A percentile compares a stretch with the other conserved stretches of the same genome.
phyloP scores from a whole-genome alignment of 345 rosid genomes.

The Linum lewisii region DNA sequence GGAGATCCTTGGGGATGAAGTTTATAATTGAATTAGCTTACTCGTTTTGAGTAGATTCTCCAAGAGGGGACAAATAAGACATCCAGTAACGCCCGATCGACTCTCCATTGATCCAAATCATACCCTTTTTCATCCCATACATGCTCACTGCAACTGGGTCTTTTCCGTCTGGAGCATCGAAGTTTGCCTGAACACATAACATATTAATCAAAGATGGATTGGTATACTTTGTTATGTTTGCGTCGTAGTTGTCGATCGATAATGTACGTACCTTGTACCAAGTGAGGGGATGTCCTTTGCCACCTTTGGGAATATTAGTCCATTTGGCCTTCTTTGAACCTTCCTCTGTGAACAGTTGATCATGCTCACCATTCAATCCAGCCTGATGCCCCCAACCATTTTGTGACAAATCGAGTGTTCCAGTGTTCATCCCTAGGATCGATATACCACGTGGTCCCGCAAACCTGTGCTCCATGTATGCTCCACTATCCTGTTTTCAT shows the following conservation, averaged over 20 bases:
- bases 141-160: constrained; percentile 46
- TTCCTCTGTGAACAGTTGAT: constrained; percentile 29
- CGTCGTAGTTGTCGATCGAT: too few species aligned
- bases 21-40: constrained; percentile 12
- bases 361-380: constrained; percentile 56
- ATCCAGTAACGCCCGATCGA: constrained; percentile 82
- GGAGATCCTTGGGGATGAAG: too few species aligned
- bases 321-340: constrained; percentile 44
- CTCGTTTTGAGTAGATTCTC: constrained; percentile 58
- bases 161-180: constrained; percentile 63
- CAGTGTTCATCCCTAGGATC: constrained; percentile 66
- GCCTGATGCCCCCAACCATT: constrained; percentile 75
- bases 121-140: constrained; percentile 65
- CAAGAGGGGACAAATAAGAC: constrained; percentile 58
- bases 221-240: too few species aligned
- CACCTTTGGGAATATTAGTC: constrained; percentile 23
- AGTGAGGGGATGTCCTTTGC: constrained; percentile 33
- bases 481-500: constrained; percentile 64
- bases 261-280: constrained; percentile 81
- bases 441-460: constrained; percentile 64
- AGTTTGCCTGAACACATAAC: constrained; percentile 45
- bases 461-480: constrained; percentile 71
- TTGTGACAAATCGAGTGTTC: constrained; percentile 50
- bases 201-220: too few species aligned
- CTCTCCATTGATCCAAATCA: constrained; percentile 77